Base-by-base conservation (phyloP, 768 basidiomycete species). In the Rhodocollybia butyracea region DNA sequence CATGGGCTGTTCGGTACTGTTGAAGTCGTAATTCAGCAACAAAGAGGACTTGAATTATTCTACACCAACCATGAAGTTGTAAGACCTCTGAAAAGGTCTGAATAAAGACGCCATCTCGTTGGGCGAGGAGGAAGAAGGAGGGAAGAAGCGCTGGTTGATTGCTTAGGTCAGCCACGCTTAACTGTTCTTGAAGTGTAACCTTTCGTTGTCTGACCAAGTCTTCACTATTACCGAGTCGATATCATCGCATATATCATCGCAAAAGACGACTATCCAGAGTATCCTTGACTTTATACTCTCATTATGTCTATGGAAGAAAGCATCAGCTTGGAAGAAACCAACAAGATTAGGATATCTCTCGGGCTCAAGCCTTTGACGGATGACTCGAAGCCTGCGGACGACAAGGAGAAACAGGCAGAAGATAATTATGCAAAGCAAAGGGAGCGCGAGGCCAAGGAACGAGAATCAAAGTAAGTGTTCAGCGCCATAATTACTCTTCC, bases 281-380 rank as follows among this genome's bases (percentile, higher is more conserved):
- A n/a, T 22, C 13, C 50, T 40, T 51, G 45, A 26, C 8, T 43
- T n/a, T 7, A 8, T 36, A 36, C 45, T 53, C 19, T 38, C 65
- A 72, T 59, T 56, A 83, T 81, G 78, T 80, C 86, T 17, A 85
- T 90, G 88, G 88, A 92, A 76, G 84, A 91, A 70, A 87, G 89
- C 61, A 89, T 96, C 67, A 90, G 89, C 65, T 82, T 96, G 66
- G 93, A 94, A 66, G 93, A 95, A 77, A 95, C 94, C 34, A 95
- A 95, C 80, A 94, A 90, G 73, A 91, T 97, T 69, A 92, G 97
- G 74, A 84, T 96, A 56, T 89, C 88, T 4, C 81, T 97, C 36
- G 97, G 97, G 60, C 85, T 99, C 57, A 92, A 94, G 68, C 95
- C 97, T 39, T 81, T 98, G 55, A 89, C 87, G 17, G 94, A 94